Conservation (phyloP, 2,329 filamentous ascomycete species). For the Cercospora beticola region DNA sequence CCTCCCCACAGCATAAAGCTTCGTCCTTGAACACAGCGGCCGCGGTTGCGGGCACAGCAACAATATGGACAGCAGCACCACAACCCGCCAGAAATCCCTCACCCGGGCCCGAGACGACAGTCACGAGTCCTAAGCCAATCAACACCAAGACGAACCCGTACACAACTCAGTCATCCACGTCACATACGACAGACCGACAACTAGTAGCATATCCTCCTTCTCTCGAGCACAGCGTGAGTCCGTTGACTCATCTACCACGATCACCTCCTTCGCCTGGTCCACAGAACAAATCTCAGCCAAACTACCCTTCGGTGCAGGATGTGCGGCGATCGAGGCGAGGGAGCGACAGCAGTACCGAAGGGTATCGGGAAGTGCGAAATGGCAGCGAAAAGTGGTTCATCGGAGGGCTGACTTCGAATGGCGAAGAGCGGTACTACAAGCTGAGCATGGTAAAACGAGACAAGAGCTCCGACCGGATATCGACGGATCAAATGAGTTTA, state of each 20-base stretch:
- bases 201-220: constrained; percentile 41
- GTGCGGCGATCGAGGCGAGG: constrained; percentile 54
- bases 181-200: constrained; percentile 42
- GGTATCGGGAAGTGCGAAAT: constrained; percentile 70
- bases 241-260: constrained; percentile 39
- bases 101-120: constrained; percentile 21
- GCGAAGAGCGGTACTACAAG: constrained; percentile 82
- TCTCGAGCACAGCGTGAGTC: constrained; percentile 40
- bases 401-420: constrained; percentile 69
- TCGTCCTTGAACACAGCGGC: constrained; percentile 36
- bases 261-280: constrained; percentile 40
- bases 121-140: constrained; percentile 49
- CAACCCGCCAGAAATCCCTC: constrained; percentile 23
- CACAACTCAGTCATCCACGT: constrained; percentile 25
- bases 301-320: constrained; percentile 37
- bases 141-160: constrained; percentile 45
- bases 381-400: constrained; percentile 82
- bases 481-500: constrained; percentile 72
- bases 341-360: constrained; percentile 73
- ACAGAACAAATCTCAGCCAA: constrained; percentile 36
- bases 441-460: constrained; percentile 72
- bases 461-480: constrained; percentile 71
- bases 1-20: constrained; percentile 56
- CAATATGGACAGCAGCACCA: constrained; percentile 32
- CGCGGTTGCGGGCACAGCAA: constrained; percentile 42